These are phyloP conservation scores for Litchi chinensis DNA, from an alignment of 345 rosid genomes.

Conservation along the genomic window DNA sequence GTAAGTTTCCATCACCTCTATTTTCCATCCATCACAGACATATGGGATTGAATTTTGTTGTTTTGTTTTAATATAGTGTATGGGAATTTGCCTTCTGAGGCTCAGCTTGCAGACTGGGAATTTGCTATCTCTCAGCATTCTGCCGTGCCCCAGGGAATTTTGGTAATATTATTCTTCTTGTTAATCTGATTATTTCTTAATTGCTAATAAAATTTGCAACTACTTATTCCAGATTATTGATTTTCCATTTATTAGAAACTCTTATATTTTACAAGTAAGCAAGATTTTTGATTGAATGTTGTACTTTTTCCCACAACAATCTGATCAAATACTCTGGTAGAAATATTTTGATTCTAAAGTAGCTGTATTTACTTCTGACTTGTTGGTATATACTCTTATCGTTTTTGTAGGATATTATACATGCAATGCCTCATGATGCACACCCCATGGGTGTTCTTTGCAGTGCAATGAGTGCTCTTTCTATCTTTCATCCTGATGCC, in stretches of 20 bases:
- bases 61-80: constrained; percentile 53
- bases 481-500: constrained; percentile 97
- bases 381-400: constrained; percentile 1
- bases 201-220: not conserved
- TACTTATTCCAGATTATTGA: not conserved
- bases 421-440: constrained; percentile 97
- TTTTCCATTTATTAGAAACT: not conserved
- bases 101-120: constrained; percentile 93
- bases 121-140: constrained; percentile 93
- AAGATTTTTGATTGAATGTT: not conserved
- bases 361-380: constrained; percentile 10
- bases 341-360: not conserved
- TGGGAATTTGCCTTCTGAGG: constrained; percentile 77
- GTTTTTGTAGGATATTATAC: constrained; percentile 80
- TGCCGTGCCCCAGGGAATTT: constrained; percentile 90
- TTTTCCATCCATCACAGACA: no score
- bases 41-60: not conserved
- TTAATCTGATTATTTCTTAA: not conserved
- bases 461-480: constrained; percentile 98
- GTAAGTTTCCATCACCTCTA: constrained; percentile 35
- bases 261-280: not conserved
- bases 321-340: not conserved
- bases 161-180: constrained; percentile 45
- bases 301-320: not conserved
- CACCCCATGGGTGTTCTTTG: constrained; percentile 99